Evolutionary conservation across 495 filamentous ascomycete genomes (phyloP).

Genomic region (Daldinia loculata): DNA sequence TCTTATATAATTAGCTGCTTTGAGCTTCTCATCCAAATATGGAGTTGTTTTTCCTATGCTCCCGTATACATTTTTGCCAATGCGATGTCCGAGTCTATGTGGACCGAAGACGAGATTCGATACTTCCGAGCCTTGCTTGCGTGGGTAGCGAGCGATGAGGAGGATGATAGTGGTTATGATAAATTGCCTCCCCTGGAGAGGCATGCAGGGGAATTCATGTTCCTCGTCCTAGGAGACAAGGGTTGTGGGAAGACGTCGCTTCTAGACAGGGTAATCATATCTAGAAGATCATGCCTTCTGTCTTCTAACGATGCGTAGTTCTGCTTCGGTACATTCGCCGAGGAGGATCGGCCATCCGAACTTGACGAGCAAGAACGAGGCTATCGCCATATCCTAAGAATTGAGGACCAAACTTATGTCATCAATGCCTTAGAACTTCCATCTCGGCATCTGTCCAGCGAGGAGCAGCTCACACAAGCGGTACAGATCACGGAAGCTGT

Average conservation of each 20-base stretch:
- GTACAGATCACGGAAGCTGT: constrained; percentile 54
- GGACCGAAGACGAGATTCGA: constrained; percentile 53
- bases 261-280: constrained; percentile 47
- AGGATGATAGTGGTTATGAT: constrained; percentile 2
- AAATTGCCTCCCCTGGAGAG: constrained; percentile 15
- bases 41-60: neutral
- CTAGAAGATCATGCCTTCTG: neutral
- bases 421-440: constrained; percentile 53
- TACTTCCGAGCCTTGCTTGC: constrained; percentile 54
- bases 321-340: constrained; percentile 41
- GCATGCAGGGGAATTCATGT: constrained; percentile 50
- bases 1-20: constrained; percentile 18
- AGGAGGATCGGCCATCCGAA: constrained; percentile 37
- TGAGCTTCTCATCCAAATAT: constrained; percentile 3
- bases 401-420: constrained; percentile 46
- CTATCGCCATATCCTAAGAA: constrained; percentile 46
- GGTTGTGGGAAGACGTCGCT: constrained; percentile 56
- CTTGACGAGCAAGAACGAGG: constrained; percentile 44
- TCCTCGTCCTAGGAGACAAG: constrained; percentile 53
- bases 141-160: constrained; percentile 48
- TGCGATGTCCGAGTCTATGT: constrained; percentile 41
- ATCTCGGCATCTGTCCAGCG: constrained; percentile 44
- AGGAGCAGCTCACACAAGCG: constrained; percentile 49
- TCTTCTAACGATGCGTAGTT: constrained; percentile 41
- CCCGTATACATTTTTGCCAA: neutral